Evolutionary conservation across 768 basidiomycete genomes (phyloP), one percentile per base, ranked within the genome.

Genomic region (Tricholoma furcatifolium): DNA sequence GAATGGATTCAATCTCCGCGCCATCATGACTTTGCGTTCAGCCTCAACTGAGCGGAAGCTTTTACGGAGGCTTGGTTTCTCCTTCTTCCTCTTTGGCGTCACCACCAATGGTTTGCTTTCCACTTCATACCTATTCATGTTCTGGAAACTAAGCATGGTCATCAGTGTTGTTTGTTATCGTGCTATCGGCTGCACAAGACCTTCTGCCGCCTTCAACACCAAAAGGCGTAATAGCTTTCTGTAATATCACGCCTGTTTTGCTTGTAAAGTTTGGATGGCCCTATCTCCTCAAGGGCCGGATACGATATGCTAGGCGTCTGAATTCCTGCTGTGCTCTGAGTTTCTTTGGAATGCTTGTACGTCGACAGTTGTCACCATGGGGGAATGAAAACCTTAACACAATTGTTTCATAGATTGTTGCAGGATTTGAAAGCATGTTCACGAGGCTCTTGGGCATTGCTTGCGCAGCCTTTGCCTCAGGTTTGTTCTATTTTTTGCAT

Each of bases 131-230:
- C 20, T 30, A 2, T 3, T 41, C 3, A 20, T n/a, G 14, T 3
- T 57, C 9, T 27, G 3, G 27, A 27, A 27, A 27, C 7, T 57
- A 38, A 4, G 46, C 39, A 34, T 20, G 41, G 24, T 35, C 31
- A 20, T 46, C 17, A 93, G 93, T 97, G 6, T 75, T 96, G 49
- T 97, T 98, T 70, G 96, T 99, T 32, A 89, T 98, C 53, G 96
- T 98, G 54, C 82, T 99, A 17, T 95, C 93, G 0, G 96, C 96
- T 9, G 96, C 96, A 1, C 76, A 98, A 4, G 96, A 99, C 65
- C 80, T 99, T 2, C 93, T 96, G 1, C 90, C 93, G 9, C 85
- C 91, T 1, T 81, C 87, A 1, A 96, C 93, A 0, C 95, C 96
- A 0, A 96, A 96, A 66, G 96, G 96, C 14, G 84, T 98, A 49